These are phyloP conservation scores for Citrullus colocynthis DNA, from an alignment of 306 rosid genomes.

Conservation along the genomic window DNA sequence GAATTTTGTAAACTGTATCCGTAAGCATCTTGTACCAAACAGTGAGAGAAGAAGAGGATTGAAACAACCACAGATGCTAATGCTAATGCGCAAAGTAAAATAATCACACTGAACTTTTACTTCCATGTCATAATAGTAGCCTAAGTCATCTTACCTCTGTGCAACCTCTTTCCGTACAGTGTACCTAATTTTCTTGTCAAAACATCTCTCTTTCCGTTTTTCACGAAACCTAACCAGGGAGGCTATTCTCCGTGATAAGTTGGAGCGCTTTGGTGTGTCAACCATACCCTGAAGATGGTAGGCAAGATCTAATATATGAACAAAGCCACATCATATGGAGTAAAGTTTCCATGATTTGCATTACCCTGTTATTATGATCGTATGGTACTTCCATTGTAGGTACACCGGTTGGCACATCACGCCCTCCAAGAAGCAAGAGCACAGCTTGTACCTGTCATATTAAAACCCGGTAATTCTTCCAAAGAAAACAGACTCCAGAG, in stretches of 20 bases:
- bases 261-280: constrained; percentile 54
- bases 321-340: constrained; percentile 22
- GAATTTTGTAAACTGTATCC: not conserved
- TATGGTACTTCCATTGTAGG: constrained; percentile 45
- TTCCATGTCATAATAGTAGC: not conserved
- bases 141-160: constrained; percentile 50
- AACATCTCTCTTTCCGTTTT: constrained; percentile 93
- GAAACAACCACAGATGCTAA: not conserved
- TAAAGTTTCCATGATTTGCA: constrained; percentile 14
- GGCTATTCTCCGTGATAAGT: constrained; percentile 85
- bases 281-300: constrained; percentile 42
- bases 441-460: constrained; percentile 80
- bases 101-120: not conserved
- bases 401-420: constrained; percentile 40
- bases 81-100: not conserved
- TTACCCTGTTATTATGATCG: constrained; percentile 59
- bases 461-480: not conserved
- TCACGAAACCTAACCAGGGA: constrained; percentile 91
- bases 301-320: constrained; percentile 13
- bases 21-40: not conserved
- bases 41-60: not conserved
- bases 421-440: constrained; percentile 77
- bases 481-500: not conserved
- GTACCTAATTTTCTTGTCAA: constrained; percentile 95
- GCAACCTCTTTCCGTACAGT: constrained; percentile 94